These are phyloP conservation scores for Dioszegia hungarica DNA, from an alignment of 768 basidiomycete species.

Conservation along the genomic window DNA sequence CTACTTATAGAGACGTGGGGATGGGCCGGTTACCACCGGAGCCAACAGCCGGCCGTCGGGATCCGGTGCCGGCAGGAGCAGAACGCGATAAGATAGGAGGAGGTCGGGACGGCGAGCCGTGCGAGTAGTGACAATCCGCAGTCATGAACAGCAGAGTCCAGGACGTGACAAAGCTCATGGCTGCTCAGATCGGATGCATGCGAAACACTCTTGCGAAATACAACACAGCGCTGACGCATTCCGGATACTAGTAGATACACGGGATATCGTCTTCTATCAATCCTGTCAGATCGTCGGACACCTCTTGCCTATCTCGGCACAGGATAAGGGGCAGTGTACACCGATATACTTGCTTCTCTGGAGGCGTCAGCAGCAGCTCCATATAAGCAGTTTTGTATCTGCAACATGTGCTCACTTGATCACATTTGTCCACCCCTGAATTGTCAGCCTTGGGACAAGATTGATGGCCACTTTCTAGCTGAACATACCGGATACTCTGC, in stretches of 20 bases:
- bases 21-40: too few relatives aligned
- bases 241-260: background rate
- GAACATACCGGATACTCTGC: constrained; percentile 37
- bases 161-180: too few relatives aligned
- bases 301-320: background rate
- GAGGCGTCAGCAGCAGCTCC: background rate
- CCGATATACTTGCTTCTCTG: constrained; percentile 27
- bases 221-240: too few relatives aligned
- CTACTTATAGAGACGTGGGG: too few relatives aligned
- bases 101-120: too few relatives aligned
- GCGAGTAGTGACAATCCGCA: too few relatives aligned
- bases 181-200: too few relatives aligned
- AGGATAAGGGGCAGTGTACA: constrained; percentile 26
- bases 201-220: too few relatives aligned
- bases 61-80: too few relatives aligned
- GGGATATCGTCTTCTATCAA: background rate
- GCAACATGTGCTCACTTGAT: constrained; percentile 22
- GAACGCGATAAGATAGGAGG: too few relatives aligned
- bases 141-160: too few relatives aligned
- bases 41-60: too few relatives aligned
- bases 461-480: background rate
- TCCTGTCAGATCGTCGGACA: background rate
- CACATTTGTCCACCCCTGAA: constrained; percentile 31
- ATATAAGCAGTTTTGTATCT: background rate
- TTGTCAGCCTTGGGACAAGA: background rate